Percentiles rank a stretch among this genome's conserved stretches.
These are phyloP conservation scores for Dactylella cylindrospora DNA, from an alignment of 2,329 filamentous ascomycete genomes.

Conservation along the genomic window DNA sequence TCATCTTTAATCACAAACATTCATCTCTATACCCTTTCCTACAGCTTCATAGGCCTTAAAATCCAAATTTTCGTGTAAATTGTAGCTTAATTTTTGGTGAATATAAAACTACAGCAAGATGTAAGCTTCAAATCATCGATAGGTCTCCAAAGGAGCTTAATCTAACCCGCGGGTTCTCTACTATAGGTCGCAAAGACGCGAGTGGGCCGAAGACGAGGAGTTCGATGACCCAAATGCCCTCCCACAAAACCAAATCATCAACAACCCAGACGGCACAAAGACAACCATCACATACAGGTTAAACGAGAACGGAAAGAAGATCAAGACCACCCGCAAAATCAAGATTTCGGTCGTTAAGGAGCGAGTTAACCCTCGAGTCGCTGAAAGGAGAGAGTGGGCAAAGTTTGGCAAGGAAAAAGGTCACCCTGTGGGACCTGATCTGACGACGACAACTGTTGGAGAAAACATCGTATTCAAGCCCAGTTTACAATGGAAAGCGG, in stretches of 20 bases:
- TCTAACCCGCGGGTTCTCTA: slow-evolving; percentile 8
- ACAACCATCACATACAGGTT: slow-evolving; percentile 86
- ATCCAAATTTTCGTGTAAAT: too few species aligned
- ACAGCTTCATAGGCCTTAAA: too few species aligned
- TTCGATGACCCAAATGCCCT: slow-evolving; percentile 84
- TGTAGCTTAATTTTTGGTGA: too few species aligned
- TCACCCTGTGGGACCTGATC: slow-evolving; percentile 76
- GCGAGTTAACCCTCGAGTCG: slow-evolving; percentile 92
- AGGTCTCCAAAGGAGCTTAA: slow-evolving; percentile 21
- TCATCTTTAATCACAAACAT: too few species aligned
- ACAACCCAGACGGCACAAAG: slow-evolving; percentile 98
- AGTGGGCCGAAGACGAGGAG: slow-evolving; percentile 91
- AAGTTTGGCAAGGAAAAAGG: slow-evolving; percentile 93
- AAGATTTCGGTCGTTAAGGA: slow-evolving; percentile 88
- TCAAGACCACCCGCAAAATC: slow-evolving; percentile 95
- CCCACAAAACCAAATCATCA: slow-evolving; percentile 81
- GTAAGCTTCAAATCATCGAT: slow-evolving; percentile 12
- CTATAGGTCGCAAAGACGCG: slow-evolving; percentile 51
- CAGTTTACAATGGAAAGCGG: slow-evolving; percentile 88
- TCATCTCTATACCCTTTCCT: too few species aligned
- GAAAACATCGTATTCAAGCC: slow-evolving; percentile 99
- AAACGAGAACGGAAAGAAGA: slow-evolving; percentile 91
- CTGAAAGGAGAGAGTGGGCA: slow-evolving; percentile 85
- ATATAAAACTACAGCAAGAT: slow-evolving; percentile 20
- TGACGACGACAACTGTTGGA: slow-evolving; percentile 87